Base-by-base conservation (phyloP, 371 early-diverging fungal genomes). In the Lichtheimia ornata region DNA sequence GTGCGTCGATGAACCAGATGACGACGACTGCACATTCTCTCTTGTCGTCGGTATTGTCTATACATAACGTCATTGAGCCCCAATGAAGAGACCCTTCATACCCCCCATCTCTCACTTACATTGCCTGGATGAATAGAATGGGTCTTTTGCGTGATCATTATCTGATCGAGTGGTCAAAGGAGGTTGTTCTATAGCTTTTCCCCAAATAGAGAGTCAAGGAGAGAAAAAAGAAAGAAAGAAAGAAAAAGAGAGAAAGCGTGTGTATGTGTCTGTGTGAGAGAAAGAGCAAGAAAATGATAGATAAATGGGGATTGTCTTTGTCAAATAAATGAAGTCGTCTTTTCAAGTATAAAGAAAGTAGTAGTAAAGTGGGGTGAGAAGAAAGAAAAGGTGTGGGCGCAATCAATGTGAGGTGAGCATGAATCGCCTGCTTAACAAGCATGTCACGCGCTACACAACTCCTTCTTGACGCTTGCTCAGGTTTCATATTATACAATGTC, bases 91-190 rank as follows among this genome's bases (percentile, higher is more conserved):
- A 40, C 47, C 1, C 22, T 15, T 4, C n/a, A n/a, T 25, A 14
- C 5, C 18, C 22, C 20, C 22, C 40, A 51, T 17, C 22, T 40
- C 9, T 20, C 20, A 47, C 66, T 52, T 71, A 71, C 67, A 61
- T 52, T 71, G 27, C 44, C 28, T 24, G 66, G 56, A 56, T 60
- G 66, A 53, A 61, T 61, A 28, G 61, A 51, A 43, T 54, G 66
- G 59, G 66, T 42, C 66, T 61, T 65, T 43, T 57, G 57, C 22
- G 63, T 47, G 51, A 63, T 63, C 63, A 65, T 65, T 54, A 43
- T 42, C n/a, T 7, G 47, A 47, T 47, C 47, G 27, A 45, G 27
- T 28, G 15, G 55, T 7, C 14, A 52, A 28, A 53, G 17, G 18
- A 55, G 22, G 25, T 40, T 14, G 22, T 24, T 35, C 49, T 22